Conservation (phyloP, 2,329 filamentous ascomycete species). For the Fusarium drepaniforme region DNA sequence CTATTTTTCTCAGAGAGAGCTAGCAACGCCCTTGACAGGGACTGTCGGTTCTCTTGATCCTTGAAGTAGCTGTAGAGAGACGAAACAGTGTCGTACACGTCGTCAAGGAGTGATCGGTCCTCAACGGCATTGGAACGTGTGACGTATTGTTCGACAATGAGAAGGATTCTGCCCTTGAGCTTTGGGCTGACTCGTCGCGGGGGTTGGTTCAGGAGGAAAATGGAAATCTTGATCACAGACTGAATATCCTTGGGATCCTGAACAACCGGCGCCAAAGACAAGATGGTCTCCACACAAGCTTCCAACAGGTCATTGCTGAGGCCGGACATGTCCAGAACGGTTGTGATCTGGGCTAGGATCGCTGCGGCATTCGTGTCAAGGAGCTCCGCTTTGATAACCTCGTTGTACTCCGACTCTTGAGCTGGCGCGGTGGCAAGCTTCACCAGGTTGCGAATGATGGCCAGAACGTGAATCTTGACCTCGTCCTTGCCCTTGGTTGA, state of each 20-base stretch:
- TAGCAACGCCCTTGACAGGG: conserved; percentile 78
- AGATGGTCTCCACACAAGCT: conserved; percentile 81
- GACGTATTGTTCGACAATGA: conserved; percentile 85
- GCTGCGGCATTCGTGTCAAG: conserved; percentile 68
- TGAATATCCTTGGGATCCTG: conserved; percentile 76
- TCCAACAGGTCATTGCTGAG: conserved; percentile 82
- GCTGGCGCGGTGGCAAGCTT: conserved; percentile 68
- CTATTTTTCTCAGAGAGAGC: conserved; percentile 76
- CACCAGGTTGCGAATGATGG: conserved; percentile 79
- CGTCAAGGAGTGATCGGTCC: conserved; percentile 64
- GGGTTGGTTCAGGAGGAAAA: conserved; percentile 88
- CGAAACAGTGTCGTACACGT: conserved; percentile 80
- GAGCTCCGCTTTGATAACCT: conserved; percentile 67
- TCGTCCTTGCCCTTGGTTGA: conserved; percentile 84
- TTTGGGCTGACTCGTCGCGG: conserved; percentile 83
- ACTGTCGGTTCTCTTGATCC: conserved; percentile 80
- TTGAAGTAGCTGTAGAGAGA: conserved; percentile 92
- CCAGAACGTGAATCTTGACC: conserved; percentile 85
- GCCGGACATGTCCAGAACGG: conserved; percentile 71
- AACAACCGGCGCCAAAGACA: conserved; percentile 80
- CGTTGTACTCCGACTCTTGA: conserved; percentile 67
- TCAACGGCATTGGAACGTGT: conserved; percentile 65
- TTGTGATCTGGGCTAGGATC: conserved; percentile 75
- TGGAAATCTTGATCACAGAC: conserved; percentile 83
- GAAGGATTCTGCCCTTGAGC: conserved; percentile 84